A percentile compares a stretch with the other conserved stretches of the same genome.
Evolutionary conservation across 306 rosid genomes (phyloP).

Genomic region (Ceratonia siliqua): DNA sequence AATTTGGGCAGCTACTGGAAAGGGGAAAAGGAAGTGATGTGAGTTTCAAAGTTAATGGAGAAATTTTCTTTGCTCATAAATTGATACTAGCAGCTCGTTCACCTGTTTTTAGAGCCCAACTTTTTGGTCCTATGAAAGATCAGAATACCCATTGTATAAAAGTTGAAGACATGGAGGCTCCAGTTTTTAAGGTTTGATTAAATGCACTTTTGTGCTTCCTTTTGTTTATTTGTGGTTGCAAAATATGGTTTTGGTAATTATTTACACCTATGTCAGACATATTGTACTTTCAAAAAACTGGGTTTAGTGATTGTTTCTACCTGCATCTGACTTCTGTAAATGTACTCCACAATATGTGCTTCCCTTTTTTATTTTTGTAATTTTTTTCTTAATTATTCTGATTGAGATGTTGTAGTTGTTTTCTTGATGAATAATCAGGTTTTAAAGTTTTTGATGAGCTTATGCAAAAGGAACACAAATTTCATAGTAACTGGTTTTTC

Average conservation of each 20-base stretch:
- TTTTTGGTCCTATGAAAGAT: slow-evolving; percentile 67
- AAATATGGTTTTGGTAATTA: background rate
- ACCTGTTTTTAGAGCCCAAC: slow-evolving; percentile 67
- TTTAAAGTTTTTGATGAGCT: background rate
- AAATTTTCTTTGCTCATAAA: slow-evolving; percentile 56
- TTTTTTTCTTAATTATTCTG: background rate
- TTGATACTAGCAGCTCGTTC: slow-evolving; percentile 62
- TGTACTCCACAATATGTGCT: background rate
- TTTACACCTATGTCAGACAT: background rate
- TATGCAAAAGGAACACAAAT: background rate
- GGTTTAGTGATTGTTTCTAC: background rate
- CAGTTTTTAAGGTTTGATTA: slow-evolving; percentile 53
- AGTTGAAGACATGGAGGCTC: slow-evolving; percentile 59
- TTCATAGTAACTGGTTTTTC: background rate
- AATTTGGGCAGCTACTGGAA: slow-evolving; percentile 57
- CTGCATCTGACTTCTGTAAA: background rate
- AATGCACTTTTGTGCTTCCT: background rate
- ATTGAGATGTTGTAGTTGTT: background rate
- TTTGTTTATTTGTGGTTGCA: background rate
- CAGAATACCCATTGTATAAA: slow-evolving; percentile 48
- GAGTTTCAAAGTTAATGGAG: slow-evolving; percentile 55
- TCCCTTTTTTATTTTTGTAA: background rate
- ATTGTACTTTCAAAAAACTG: background rate
- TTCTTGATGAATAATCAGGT: background rate
- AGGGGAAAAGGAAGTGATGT: slow-evolving; percentile 63